Evolutionary conservation across 1,139 yeast species (phyloP).

Genomic region (Yamadazyma membranifaciens): DNA sequence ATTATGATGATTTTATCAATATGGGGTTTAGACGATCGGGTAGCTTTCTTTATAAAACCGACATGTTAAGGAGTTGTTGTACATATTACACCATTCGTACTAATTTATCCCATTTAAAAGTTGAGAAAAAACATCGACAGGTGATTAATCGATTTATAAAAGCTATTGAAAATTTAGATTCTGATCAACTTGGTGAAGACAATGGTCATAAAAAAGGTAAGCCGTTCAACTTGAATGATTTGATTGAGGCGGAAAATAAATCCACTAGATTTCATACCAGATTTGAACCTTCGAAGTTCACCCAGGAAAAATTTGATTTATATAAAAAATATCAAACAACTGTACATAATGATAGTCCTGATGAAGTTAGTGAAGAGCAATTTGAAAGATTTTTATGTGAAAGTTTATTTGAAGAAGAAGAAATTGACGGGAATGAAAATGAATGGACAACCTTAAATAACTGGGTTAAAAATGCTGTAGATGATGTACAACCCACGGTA

Average conservation of each 20-base stretch:
- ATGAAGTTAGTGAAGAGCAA: constrained; percentile 41
- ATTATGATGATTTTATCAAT: constrained; percentile 66
- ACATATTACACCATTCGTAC: constrained; percentile 81
- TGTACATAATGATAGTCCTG: constrained; percentile 64
- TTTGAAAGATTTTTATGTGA: constrained; percentile 70
- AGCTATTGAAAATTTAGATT: constrained; percentile 25
- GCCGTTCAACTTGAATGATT: constrained; percentile 18
- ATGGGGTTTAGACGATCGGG: constrained; percentile 84
- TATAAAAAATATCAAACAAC: constrained; percentile 66
- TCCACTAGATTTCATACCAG: constrained; percentile 43
- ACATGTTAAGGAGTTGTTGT: constrained; percentile 72
- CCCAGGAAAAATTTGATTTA: constrained; percentile 62
- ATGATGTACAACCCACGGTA: constrained; percentile 13
- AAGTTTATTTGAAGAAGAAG: constrained; percentile 50
- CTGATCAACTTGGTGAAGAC: constrained; percentile 7
- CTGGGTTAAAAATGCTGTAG: constrained; percentile 22
- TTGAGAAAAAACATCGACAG: constrained; percentile 67
- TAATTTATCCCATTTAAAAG: constrained; percentile 38
- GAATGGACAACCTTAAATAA: constrained; percentile 32
- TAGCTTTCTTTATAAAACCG: constrained; percentile 67
- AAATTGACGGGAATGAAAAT: constrained; percentile 21
- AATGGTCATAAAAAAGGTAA: background rate
- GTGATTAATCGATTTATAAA: constrained; percentile 61
- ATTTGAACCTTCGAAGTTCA: constrained; percentile 53
- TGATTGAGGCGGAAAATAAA: constrained; percentile 23